phyloP scores from a whole-genome alignment of 129 eudicot species.

The Calendula officinalis region DNA sequence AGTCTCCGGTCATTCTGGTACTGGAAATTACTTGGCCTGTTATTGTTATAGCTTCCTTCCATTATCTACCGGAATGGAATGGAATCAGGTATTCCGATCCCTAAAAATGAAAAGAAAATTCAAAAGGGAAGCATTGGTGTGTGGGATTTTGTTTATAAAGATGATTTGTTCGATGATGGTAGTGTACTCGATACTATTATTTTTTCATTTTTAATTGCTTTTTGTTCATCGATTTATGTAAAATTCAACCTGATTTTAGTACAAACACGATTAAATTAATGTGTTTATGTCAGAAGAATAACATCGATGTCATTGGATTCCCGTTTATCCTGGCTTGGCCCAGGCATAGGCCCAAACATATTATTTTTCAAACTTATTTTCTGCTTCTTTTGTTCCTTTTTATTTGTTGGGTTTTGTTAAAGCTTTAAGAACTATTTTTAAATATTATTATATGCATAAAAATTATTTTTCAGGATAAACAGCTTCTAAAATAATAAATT shows the following conservation, averaged over 20 bases:
- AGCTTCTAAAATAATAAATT: too few species aligned
- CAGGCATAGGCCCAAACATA: not conserved
- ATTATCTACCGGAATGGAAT: conserved; percentile 10
- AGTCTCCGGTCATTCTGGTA: conserved; percentile 40
- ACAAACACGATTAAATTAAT: not conserved
- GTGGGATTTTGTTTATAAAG: conserved; percentile 16
- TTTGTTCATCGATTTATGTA: conserved; percentile 12
- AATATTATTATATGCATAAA: too few species aligned
- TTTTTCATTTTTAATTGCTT: not conserved
- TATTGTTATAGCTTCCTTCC: conserved; percentile 18
- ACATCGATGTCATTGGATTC: conserved; percentile 25
- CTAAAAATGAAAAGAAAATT: not conserved
- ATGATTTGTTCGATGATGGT: conserved; percentile 3
- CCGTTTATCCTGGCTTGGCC: conserved; percentile 15
- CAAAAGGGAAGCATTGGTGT: not conserved
- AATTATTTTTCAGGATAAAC: too few species aligned
- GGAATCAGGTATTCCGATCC: not conserved
- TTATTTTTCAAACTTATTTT: not conserved
- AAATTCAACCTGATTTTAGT: not conserved
- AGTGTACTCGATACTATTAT: conserved; percentile 26
- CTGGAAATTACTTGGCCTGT: conserved; percentile 48
- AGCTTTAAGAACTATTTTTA: too few species aligned
- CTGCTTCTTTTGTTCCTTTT: not conserved
- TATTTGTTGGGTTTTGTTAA: too few species aligned
- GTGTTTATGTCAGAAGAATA: conserved; percentile 24